A percentile compares a stretch with the other conserved stretches of the same genome.
Conservation (phyloP, 139 green algal genomes). For the Micromonas pusilla region DNA sequence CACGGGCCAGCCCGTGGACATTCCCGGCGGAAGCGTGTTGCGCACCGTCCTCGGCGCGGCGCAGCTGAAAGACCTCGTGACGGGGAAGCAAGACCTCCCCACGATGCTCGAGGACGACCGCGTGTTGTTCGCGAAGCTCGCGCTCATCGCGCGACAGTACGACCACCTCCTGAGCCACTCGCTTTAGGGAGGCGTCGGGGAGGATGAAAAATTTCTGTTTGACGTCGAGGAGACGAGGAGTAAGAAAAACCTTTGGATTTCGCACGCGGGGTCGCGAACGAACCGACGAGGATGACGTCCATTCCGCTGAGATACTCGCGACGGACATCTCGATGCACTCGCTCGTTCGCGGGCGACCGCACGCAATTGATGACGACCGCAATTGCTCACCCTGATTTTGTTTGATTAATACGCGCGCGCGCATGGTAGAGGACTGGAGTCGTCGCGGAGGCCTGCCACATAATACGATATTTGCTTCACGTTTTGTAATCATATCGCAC, state of each 20-base stretch:
- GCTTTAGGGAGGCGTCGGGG: not conserved
- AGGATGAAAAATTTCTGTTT: too few species aligned
- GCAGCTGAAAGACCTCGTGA: constrained; percentile 18
- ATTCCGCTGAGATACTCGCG: too few species aligned
- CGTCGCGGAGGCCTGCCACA: not conserved
- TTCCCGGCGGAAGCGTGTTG: constrained; percentile 14
- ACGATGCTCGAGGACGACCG: not conserved
- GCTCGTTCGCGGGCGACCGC: too few species aligned
- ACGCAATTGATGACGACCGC: too few species aligned
- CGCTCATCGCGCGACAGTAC: constrained; percentile 20
- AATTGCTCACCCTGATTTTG: too few species aligned
- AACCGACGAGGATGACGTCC: too few species aligned
- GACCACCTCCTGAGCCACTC: constrained; percentile 1
- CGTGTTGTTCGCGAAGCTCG: not conserved
- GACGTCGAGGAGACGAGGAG: too few species aligned
- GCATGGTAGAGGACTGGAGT: not conserved
- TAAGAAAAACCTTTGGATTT: too few species aligned
- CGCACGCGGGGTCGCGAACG: too few species aligned
- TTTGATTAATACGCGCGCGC: not conserved
- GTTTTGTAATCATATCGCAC: not conserved
- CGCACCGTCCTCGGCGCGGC: constrained; percentile 16
- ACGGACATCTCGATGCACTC: too few species aligned
- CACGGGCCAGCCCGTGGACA: constrained; percentile 20
- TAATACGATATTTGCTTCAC: too few species aligned
- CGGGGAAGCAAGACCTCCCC: not conserved